These are phyloP conservation scores for Nakaseomyces kungkrabaensis DNA, from an alignment of 1,139 yeast species.

Conservation along the genomic window DNA sequence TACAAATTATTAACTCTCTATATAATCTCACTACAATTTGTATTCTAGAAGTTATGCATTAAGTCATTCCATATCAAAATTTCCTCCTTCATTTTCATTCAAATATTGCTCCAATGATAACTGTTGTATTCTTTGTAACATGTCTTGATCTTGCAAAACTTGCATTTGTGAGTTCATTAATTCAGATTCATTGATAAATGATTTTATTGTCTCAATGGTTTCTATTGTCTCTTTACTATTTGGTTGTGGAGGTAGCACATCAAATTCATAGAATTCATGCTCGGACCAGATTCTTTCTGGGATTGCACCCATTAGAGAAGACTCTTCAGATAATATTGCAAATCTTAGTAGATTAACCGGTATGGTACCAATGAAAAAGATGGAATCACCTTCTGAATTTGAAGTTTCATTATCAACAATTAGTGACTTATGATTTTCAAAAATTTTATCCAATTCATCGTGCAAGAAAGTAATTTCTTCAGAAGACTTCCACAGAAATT, in stretches of 20 bases:
- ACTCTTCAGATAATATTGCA: slow-evolving; percentile 61
- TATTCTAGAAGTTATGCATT: neutral
- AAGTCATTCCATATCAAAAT: neutral
- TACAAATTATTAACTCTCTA: too few species aligned
- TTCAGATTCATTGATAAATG: slow-evolving; percentile 33
- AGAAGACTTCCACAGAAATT: slow-evolving; percentile 22
- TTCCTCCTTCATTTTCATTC: slow-evolving; percentile 12
- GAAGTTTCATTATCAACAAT: neutral
- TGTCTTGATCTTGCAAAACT: slow-evolving; percentile 24
- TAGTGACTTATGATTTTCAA: slow-evolving; percentile 15
- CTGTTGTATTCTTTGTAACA: slow-evolving; percentile 26
- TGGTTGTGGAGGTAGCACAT: slow-evolving; percentile 52
- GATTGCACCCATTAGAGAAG: slow-evolving; percentile 55
- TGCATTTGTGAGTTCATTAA: slow-evolving; percentile 19
- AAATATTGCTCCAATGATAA: slow-evolving; percentile 26
- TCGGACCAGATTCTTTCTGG: slow-evolving; percentile 55
- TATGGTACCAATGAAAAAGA: slow-evolving; percentile 30
- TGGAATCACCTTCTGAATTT: slow-evolving; percentile 6
- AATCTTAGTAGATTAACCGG: slow-evolving; percentile 57
- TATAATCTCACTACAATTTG: neutral
- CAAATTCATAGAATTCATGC: slow-evolving; percentile 58
- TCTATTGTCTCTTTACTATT: slow-evolving; percentile 26
- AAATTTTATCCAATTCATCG: slow-evolving; percentile 35
- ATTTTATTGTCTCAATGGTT: slow-evolving; percentile 31
- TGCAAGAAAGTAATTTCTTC: slow-evolving; percentile 40